A percentile compares a stretch with the other conserved stretches of the same genome.
Evolutionary conservation across 179 eudicot genomes (phyloP).

Genomic region (Camellia oleifera): DNA sequence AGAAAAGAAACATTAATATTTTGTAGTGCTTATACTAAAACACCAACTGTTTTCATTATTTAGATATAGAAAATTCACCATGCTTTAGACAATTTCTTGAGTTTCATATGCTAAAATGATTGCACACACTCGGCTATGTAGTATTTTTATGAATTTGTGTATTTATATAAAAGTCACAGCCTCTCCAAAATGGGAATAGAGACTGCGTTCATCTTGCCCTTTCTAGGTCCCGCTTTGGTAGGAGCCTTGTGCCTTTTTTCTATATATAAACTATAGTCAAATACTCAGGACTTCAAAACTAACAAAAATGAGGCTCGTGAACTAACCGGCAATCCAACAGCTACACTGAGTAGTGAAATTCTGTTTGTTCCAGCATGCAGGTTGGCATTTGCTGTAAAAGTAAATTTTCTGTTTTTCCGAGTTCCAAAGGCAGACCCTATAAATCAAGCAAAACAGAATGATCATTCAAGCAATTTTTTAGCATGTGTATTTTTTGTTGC

Average conservation of each 20-base stretch:
- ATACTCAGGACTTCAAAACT: too few species aligned
- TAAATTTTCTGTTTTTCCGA: slow-evolving; percentile 41
- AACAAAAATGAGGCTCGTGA: too few species aligned
- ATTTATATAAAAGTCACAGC: too few species aligned
- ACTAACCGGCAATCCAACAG: slow-evolving; percentile 62
- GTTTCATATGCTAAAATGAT: slow-evolving; percentile 6
- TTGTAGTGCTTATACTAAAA: not conserved
- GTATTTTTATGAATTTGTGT: too few species aligned
- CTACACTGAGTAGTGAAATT: slow-evolving; percentile 71
- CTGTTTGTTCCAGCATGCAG: slow-evolving; percentile 70
- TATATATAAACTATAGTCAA: too few species aligned
- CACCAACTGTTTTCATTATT: not conserved
- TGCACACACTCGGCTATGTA: not conserved
- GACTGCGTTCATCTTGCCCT: too few species aligned
- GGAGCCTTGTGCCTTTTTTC: too few species aligned
- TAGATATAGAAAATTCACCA: not conserved
- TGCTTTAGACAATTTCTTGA: not conserved
- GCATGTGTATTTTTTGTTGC: not conserved
- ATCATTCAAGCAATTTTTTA: not conserved
- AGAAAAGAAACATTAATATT: too few species aligned
- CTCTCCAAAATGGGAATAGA: too few species aligned
- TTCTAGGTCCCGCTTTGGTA: too few species aligned
- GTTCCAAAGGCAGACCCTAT: slow-evolving; percentile 74
- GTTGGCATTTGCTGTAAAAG: slow-evolving; percentile 45
- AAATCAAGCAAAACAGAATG: slow-evolving; percentile 23